Conservation (phyloP, 345 rosid genomes). For the Citrus reticulata region DNA sequence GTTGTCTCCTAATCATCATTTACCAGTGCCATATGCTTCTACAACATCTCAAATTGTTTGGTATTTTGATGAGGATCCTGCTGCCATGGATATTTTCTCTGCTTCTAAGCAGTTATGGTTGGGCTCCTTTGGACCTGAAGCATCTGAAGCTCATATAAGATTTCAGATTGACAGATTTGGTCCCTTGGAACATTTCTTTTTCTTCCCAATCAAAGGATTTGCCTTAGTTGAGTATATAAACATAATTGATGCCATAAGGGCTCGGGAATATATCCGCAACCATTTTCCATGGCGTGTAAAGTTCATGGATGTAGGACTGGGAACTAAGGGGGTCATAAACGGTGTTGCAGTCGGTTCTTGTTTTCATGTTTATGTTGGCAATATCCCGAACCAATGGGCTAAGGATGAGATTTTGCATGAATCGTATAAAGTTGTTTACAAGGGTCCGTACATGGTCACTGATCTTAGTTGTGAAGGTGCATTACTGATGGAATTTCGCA, state of each 20-base stretch:
- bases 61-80: slow-evolving; percentile 79
- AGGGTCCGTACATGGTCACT: slow-evolving; percentile 72
- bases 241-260: slow-evolving; percentile 80
- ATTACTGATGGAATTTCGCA: slow-evolving; percentile 83
- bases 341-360: slow-evolving; percentile 82
- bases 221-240: slow-evolving; percentile 86
- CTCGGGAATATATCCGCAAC: slow-evolving; percentile 73
- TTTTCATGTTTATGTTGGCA: slow-evolving; percentile 73
- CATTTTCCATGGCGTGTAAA: slow-evolving; percentile 81
- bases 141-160: slow-evolving; percentile 75
- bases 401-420: slow-evolving; percentile 85
- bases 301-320: slow-evolving; percentile 88
- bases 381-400: slow-evolving; percentile 77
- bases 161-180: slow-evolving; percentile 88
- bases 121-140: slow-evolving; percentile 73
- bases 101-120: slow-evolving; percentile 90
- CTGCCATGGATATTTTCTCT: slow-evolving; percentile 70
- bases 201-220: slow-evolving; percentile 72
- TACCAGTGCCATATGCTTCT: slow-evolving; percentile 39
- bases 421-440: slow-evolving; percentile 73
- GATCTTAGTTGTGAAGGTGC: slow-evolving; percentile 81
- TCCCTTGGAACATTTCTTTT: slow-evolving; percentile 72
- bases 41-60: slow-evolving; percentile 48
- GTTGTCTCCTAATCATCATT: slow-evolving; percentile 58
- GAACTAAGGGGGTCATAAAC: slow-evolving; percentile 70